Percentiles rank a stretch among this genome's conserved stretches.
These are phyloP conservation scores for sorghum (Sorghum bicolor) DNA, from an alignment of 176 grass and related monocot genomes.

Conservation along the genomic window DNA sequence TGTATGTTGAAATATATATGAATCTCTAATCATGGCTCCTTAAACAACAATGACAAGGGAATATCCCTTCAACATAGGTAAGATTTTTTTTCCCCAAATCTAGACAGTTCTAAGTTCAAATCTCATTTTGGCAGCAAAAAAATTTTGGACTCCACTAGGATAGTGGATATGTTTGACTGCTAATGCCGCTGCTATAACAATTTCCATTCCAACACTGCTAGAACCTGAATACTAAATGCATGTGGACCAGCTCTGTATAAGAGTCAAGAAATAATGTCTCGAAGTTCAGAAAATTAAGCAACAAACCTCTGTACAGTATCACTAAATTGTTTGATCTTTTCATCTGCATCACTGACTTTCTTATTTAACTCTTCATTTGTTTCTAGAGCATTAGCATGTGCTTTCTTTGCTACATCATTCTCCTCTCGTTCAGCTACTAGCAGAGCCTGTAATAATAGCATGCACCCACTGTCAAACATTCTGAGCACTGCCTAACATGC, in stretches of 20 bases:
- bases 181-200: not conserved
- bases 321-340: conserved; percentile 47
- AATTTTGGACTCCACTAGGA: conserved; percentile 16
- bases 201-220: not conserved
- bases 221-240: conserved; percentile 1
- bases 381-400: conserved; percentile 45
- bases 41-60: conserved; percentile 12
- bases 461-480: conserved; percentile 1
- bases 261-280: conserved; percentile 14
- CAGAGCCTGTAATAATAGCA: conserved; percentile 49
- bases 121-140: not conserved
- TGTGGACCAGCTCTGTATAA: conserved; percentile 2
- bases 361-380: conserved; percentile 55
- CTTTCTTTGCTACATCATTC: conserved; percentile 50
- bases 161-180: not conserved
- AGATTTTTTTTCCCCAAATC: not conserved
- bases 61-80: not conserved
- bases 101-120: conserved; percentile 7
- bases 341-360: conserved; percentile 50
- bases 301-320: conserved; percentile 56
- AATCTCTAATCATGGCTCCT: not conserved
- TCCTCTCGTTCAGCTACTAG: conserved; percentile 51
- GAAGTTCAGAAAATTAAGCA: conserved; percentile 20
- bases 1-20: not conserved
- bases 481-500: not conserved